These are phyloP conservation scores for Moesziomyces antarcticus DNA, from an alignment of 1,284 basidiomycete genomes.

Conservation along the genomic window DNA sequence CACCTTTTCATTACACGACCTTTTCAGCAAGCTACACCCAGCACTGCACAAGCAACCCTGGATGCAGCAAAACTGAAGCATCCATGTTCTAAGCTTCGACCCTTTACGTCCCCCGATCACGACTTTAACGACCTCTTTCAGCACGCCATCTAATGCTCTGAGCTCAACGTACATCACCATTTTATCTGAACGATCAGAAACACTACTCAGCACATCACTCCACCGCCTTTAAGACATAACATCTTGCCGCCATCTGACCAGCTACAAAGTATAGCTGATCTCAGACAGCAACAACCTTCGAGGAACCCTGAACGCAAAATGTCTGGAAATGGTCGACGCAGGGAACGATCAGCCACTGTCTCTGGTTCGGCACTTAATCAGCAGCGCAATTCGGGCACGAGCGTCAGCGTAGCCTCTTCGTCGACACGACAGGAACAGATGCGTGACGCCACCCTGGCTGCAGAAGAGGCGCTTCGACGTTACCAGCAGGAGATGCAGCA, in stretches of 20 bases:
- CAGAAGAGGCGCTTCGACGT: constrained; percentile 16
- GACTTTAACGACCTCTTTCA: background rate
- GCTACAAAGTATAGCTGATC: no score
- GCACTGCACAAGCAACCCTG: no score
- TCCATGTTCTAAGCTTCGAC: no score
- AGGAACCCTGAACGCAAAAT: constrained; percentile 5
- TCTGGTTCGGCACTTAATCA: constrained; percentile 3
- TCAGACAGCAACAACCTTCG: constrained; percentile 3
- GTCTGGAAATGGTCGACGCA: constrained; percentile 12
- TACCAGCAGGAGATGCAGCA: constrained; percentile 28
- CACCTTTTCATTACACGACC: no score
- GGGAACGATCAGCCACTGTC: constrained; percentile 20
- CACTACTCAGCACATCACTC: no score
- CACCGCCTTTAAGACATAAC: no score
- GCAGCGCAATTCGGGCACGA: background rate
- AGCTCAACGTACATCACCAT: no score
- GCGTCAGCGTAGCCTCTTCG: constrained; percentile 10
- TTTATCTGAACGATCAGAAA: no score
- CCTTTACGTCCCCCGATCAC: background rate
- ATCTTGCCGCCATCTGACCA: no score
- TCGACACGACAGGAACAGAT: constrained; percentile 19
- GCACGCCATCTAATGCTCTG: no score
- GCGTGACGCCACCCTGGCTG: constrained; percentile 20
- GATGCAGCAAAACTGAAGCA: no score
- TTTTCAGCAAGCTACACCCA: no score